Evolutionary conservation across 2,329 filamentous ascomycete genomes (phyloP), one percentile per base, ranked within the genome.

Genomic region (Phaeosphaeriaceae sp.): DNA sequence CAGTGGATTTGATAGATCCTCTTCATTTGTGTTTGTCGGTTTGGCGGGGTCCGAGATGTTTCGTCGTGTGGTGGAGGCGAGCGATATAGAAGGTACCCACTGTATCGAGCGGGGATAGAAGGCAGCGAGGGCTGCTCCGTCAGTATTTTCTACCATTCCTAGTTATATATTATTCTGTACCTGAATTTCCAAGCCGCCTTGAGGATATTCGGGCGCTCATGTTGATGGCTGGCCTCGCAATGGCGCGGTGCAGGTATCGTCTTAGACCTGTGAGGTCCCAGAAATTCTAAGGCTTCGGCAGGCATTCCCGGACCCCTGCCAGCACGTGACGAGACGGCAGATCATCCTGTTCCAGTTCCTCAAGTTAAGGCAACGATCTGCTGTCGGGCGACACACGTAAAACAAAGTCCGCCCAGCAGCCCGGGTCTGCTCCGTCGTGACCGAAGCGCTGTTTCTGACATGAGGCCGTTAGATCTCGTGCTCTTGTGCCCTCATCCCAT

Each of bases 201-300:
- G 84, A 79, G 61, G 86, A 84, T 67, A 85, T 76, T 72, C 82
- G 81, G 64, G 87, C 74, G 75, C 80, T 89, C 87, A 90, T 91
- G 68, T 58, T 45, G 66, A 64, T 64, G 62, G 52, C 56, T 48
- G 44, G 39, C 45, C 37, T 48, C 51, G 34, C 67, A 61, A 65
- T 64, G 58, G 58, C 57, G 55, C 46, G 52, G 52, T 52, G 58
- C 42, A 49, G 64, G 59, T 58, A 58, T 37, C 42, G 37, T 41
- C 23, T 42, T 48, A 21, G 9, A 15, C 48, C 37, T 23, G 56
- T 49, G 52, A 44, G 23, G 47, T 43, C 35, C 13, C 42, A 49
- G 51, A 60, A 60, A 48, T 60, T 60, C 57, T 56, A 49, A 49
- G 43, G 45, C 45, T 52, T 50, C 51, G 47, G 41, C 42, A 34